phyloP scores from a whole-genome alignment of 202 grass and related monocot genomes.

The Schoenoplectus triqueter region DNA sequence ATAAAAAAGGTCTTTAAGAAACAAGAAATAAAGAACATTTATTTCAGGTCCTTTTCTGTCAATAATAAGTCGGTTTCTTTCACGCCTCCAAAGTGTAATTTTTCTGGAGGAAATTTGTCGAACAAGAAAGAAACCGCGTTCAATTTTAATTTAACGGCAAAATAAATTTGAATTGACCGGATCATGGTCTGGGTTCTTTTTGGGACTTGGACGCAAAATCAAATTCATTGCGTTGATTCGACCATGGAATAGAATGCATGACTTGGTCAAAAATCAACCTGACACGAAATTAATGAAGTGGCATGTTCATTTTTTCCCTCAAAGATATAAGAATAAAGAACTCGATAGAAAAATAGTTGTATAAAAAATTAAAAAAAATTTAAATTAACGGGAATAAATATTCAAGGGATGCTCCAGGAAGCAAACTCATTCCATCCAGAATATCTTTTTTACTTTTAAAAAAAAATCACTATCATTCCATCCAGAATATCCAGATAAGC shows the following conservation, averaged over 20 bases:
- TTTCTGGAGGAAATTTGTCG: neutral
- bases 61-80: neutral
- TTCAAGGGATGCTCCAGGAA: no score
- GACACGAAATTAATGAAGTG: no score
- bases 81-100: no score
- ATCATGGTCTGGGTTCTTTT: no score
- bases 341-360: no score
- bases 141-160: neutral
- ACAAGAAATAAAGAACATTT: neutral
- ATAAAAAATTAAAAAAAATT: no score
- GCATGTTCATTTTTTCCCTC: no score
- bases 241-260: neutral
- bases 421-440: no score
- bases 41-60: neutral
- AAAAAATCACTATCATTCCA: neutral
- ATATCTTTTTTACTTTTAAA: no score
- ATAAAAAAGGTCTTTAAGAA: neutral
- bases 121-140: conserved; percentile 8
- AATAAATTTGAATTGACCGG: no score
- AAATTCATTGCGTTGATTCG: neutral
- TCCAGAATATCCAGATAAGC: neutral
- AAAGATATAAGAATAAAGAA: no score
- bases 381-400: no score
- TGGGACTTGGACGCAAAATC: neutral
- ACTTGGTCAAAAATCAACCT: neutral